Percentiles rank a stretch among this genome's conserved stretches.
Conservation (phyloP, 1,284 basidiomycete species). For the Ceraceosorus guamensis region DNA sequence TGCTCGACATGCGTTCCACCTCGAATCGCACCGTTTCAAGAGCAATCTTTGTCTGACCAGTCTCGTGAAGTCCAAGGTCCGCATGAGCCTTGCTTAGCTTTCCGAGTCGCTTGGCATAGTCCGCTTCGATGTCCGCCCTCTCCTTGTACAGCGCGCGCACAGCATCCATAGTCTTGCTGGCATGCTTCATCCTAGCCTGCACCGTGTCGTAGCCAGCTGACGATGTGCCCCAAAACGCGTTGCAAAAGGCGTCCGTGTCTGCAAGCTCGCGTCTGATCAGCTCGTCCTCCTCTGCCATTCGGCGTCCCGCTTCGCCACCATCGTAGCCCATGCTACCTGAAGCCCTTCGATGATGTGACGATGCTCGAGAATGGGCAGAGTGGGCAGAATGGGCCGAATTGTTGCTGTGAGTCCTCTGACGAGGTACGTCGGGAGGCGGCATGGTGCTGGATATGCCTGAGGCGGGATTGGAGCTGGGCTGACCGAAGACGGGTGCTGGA, state of each 20-base stretch:
- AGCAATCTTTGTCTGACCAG: slow-evolving; percentile 73
- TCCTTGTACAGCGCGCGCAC: slow-evolving; percentile 80
- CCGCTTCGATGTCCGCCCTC: slow-evolving; percentile 81
- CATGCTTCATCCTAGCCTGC: slow-evolving; percentile 76
- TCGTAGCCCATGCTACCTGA: slow-evolving; percentile 33
- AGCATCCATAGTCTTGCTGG: slow-evolving; percentile 80
- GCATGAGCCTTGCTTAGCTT: slow-evolving; percentile 77
- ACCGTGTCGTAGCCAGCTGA: slow-evolving; percentile 86
- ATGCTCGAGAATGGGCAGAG: no score
- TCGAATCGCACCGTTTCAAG: slow-evolving; percentile 72
- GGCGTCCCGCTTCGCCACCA: slow-evolving; percentile 30
- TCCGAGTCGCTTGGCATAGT: slow-evolving; percentile 78
- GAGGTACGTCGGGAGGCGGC: no score
- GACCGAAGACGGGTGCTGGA: no score
- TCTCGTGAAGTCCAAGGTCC: slow-evolving; percentile 76
- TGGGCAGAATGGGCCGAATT: no score
- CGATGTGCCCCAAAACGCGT: slow-evolving; percentile 72
- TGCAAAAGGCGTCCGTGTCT: slow-evolving; percentile 71
- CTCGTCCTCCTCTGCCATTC: slow-evolving; percentile 35
- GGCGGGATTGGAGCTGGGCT: no score
- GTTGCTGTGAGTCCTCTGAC: no score
- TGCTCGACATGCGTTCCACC: slow-evolving; percentile 71
- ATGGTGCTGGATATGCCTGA: no score
- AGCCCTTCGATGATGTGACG: no score
- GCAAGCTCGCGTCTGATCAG: slow-evolving; percentile 36